Evolutionary conservation across 805 yeast genomes (phyloP).

Genomic region (Pichia insulana): DNA sequence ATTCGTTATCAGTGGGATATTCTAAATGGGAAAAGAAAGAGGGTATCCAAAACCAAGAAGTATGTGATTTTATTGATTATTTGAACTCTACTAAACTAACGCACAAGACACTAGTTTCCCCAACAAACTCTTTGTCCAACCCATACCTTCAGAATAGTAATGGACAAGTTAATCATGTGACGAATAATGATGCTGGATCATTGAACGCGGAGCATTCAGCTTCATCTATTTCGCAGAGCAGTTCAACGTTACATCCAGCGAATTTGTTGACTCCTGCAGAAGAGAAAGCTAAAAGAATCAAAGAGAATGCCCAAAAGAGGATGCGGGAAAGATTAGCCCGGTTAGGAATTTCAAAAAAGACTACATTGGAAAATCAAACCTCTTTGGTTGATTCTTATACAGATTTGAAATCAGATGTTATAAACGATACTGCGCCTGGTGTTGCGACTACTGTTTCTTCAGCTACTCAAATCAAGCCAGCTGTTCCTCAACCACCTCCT

Average conservation of each 20-base stretch:
- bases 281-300: conserved; percentile 70
- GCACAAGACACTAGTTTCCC: conserved; percentile 4
- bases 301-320: conserved; percentile 71
- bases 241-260: not conserved
- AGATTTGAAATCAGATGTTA: conserved; percentile 5
- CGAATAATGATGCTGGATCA: too few species aligned
- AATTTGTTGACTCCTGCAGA: conserved; percentile 33
- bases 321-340: conserved; percentile 83
- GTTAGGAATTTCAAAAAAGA: conserved; percentile 43
- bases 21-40: conserved; percentile 76
- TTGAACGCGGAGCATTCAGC: conserved; percentile 11
- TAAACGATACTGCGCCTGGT: not conserved
- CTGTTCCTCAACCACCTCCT: not conserved
- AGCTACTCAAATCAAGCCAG: not conserved
- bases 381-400: conserved; percentile 10
- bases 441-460: not conserved
- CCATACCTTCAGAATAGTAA: conserved; percentile 5
- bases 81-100: conserved; percentile 32
- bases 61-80: conserved; percentile 50
- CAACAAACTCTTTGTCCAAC: conserved; percentile 2
- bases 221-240: not conserved
- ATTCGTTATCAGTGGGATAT: conserved; percentile 38
- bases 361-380: conserved; percentile 8
- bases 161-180: too few species aligned
- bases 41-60: conserved; percentile 59